These are phyloP conservation scores for Biancaea sappan DNA, from an alignment of 306 rosid genomes.

Conservation along the genomic window DNA sequence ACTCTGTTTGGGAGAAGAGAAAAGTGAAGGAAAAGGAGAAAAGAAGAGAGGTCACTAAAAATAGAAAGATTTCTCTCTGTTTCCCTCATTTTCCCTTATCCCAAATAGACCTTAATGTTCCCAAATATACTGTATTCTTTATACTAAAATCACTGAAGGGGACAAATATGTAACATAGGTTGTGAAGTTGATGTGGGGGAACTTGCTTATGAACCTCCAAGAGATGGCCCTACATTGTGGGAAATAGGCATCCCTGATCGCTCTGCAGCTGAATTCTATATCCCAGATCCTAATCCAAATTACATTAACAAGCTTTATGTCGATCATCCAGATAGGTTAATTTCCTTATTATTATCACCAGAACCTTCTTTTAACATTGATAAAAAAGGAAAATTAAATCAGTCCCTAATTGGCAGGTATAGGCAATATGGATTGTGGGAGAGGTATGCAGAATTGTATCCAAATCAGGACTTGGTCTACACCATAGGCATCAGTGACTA, in stretches of 20 bases:
- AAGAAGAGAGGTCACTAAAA: background rate
- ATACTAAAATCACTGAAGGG: constrained; percentile 12
- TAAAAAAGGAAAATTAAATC: background rate
- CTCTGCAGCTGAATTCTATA: constrained; percentile 68
- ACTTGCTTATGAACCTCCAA: constrained; percentile 62
- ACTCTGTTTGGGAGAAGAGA: background rate
- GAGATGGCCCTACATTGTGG: constrained; percentile 81
- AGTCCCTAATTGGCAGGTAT: constrained; percentile 46
- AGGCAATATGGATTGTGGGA: constrained; percentile 91
- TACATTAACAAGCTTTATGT: constrained; percentile 66
- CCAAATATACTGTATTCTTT: background rate
- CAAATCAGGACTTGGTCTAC: constrained; percentile 58
- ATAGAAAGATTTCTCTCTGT: background rate
- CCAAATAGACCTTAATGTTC: background rate
- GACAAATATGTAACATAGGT: constrained; percentile 40
- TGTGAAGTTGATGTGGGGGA: constrained; percentile 50
- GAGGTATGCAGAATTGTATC: constrained; percentile 73
- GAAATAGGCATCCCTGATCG: constrained; percentile 87
- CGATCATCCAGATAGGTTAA: constrained; percentile 67
- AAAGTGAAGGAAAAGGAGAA: no score
- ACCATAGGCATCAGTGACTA: constrained; percentile 58
- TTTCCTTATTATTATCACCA: background rate
- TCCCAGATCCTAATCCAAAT: constrained; percentile 71
- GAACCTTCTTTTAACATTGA: background rate
- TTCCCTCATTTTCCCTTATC: background rate